Evolutionary conservation across 179 eudicot genomes (phyloP).

Genomic region (Beta lomatogona): DNA sequence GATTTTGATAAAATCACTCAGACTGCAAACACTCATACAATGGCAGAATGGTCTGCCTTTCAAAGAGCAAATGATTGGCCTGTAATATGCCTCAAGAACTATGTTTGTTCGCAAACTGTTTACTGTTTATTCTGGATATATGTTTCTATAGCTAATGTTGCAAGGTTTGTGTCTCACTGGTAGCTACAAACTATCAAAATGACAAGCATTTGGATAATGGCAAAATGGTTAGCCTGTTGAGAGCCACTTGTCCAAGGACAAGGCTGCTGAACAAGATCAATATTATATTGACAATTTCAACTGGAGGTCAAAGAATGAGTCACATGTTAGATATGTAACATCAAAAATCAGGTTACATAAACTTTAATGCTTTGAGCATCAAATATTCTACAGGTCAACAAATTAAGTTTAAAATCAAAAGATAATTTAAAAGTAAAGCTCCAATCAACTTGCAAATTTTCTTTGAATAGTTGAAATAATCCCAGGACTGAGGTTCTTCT

Average conservation of each 20-base stretch:
- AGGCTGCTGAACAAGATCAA: background rate
- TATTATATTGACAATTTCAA: background rate
- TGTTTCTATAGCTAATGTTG: background rate
- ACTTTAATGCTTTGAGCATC: too few species aligned
- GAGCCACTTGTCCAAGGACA: background rate
- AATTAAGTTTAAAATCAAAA: background rate
- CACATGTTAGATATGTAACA: background rate
- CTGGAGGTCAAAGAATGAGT: background rate
- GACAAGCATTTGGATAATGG: background rate
- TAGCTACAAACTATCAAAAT: background rate
- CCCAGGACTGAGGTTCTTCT: background rate
- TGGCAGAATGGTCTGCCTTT: background rate
- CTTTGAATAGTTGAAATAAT: background rate
- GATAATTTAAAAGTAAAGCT: background rate
- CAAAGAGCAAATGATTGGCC: background rate
- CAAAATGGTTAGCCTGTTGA: background rate
- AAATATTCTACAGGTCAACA: background rate
- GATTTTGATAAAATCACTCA: background rate
- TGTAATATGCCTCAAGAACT: background rate
- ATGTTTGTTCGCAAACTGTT: background rate
- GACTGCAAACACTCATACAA: background rate
- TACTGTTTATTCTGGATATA: background rate
- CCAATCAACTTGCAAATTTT: background rate
- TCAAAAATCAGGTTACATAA: background rate
- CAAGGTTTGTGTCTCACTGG: background rate